Evolutionary conservation across 305 asterid genomes (phyloP), one percentile per base, ranked within the genome.

Genomic region (Fraxinus greggii): DNA sequence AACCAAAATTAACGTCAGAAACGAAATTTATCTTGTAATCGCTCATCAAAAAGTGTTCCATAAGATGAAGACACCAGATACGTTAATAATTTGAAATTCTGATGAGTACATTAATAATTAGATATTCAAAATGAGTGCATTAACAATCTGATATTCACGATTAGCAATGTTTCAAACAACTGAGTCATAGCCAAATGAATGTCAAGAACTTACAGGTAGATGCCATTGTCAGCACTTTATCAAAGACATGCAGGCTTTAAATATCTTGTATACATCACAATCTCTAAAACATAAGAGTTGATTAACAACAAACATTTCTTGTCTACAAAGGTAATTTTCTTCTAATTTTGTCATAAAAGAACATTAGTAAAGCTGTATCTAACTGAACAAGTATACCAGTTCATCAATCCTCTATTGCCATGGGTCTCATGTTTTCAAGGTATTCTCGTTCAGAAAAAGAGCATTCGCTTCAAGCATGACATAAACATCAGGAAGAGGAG

Each of bases 1-100:
- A 79, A 85, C 69, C 28, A 77, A 56, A 67, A 84, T 51, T 75
- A 76, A 31, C 36, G 84, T 72, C 82, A 31, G 24, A 77, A 54
- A 82, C 42, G 7, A 36, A 84, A 75, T 59, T 33, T 74, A 31
- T 51, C 67, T 75, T 36, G 73, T 38, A 29, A 63, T 65, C 35
- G 35, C 17, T 8, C 81, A 78, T 79, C n/a, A 7, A 59, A 42
- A 33, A 77, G 48, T 75, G 19, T n/a, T 2, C 28, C 38, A 15
- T 75, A 42, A 83, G 56, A 85, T 74, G 75, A 76, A 80, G 28
- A 70, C 63, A 73, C 24, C 51, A 72, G 78, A 38, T 38, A 38
- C 3, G 15, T 38, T 38, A 38, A 38, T 10, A 38, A 38, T 38
- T 38, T 38, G 48, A 38, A 9, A 38, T 38, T 38, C 12, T 38